Percentiles rank a stretch among this genome's conserved stretches.
Conservation (phyloP, 2,329 filamentous ascomycete species). For the Curvularia spicifera region DNA sequence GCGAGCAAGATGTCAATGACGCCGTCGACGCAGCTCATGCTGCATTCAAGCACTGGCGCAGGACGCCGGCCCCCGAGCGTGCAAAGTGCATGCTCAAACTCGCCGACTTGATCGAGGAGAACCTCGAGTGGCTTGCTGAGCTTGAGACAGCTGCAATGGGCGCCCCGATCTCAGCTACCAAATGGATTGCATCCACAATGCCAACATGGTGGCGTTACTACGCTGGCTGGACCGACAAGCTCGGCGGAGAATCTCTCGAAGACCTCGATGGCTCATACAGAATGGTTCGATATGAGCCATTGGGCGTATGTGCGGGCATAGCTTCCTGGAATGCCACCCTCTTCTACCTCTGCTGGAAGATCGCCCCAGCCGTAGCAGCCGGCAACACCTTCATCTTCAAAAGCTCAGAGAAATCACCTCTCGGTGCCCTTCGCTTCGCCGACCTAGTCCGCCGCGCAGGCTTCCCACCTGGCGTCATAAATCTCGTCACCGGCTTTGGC, state of each 20-base stretch:
- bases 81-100: constrained; percentile 4
- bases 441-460: constrained; percentile 61
- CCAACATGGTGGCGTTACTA: constrained; percentile 43
- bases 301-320: constrained; percentile 53
- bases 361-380: constrained; percentile 64
- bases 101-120: constrained; percentile 3
- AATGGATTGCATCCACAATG: constrained; percentile 21
- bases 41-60: constrained; percentile 2
- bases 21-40: constrained; percentile 1
- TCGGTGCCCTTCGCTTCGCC: constrained; percentile 63
- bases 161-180: constrained; percentile 12
- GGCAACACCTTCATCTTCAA: constrained; percentile 64
- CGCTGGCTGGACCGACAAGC: constrained; percentile 45
- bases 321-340: constrained; percentile 53
- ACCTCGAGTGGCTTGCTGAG: background rate
- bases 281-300: constrained; percentile 31
- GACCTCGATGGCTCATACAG: constrained; percentile 48
- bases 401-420: constrained; percentile 63
- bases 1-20: constrained; percentile 2
- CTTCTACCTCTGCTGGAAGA: constrained; percentile 54
- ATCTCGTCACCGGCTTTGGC: constrained; percentile 66
- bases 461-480: constrained; percentile 67
- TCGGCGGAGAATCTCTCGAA: constrained; percentile 52
- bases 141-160: constrained; percentile 4
- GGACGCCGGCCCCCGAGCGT: background rate